Evolutionary conservation across 768 basidiomycete species (phyloP).

Genomic region (Collybia sordida): DNA sequence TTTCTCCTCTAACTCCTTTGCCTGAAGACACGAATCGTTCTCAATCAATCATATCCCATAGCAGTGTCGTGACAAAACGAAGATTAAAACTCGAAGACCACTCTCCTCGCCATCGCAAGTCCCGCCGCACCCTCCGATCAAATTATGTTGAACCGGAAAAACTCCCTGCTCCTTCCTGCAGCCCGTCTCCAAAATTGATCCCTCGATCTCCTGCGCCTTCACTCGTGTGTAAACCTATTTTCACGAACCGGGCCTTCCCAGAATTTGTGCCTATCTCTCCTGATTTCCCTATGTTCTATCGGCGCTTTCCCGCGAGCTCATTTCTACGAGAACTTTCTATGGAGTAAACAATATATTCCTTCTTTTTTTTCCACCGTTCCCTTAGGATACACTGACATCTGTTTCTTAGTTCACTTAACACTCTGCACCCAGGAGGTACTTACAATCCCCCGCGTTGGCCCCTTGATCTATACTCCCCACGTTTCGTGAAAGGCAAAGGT

Average conservation of each 20-base stretch:
- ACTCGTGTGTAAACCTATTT: constrained; percentile 10
- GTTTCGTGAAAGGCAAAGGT: constrained; percentile 72
- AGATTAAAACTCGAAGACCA: neutral
- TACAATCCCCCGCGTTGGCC: constrained; percentile 61
- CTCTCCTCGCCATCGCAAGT: neutral
- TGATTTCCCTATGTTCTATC: constrained; percentile 63
- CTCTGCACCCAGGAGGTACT: constrained; percentile 43
- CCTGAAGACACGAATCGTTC: too few species aligned
- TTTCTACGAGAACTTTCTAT: constrained; percentile 41
- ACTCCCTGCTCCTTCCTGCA: too few species aligned
- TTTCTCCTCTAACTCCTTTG: constrained; percentile 15
- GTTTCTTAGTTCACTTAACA: constrained; percentile 11
- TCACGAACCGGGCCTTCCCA: constrained; percentile 53
- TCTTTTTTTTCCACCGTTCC: constrained; percentile 1
- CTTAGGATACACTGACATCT: too few species aligned
- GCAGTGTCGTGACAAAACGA: neutral
- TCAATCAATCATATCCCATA: neutral
- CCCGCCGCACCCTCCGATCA: constrained; percentile 4
- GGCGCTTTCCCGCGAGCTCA: constrained; percentile 67
- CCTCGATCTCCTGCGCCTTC: neutral
- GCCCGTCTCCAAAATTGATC: too few species aligned
- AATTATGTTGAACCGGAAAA: neutral
- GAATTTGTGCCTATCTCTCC: constrained; percentile 30
- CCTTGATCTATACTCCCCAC: constrained; percentile 76
- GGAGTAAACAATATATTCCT: constrained; percentile 32